These are phyloP conservation scores for Ophiorrhiza pumila DNA, from an alignment of 257 asterid species.

Conservation along the genomic window DNA sequence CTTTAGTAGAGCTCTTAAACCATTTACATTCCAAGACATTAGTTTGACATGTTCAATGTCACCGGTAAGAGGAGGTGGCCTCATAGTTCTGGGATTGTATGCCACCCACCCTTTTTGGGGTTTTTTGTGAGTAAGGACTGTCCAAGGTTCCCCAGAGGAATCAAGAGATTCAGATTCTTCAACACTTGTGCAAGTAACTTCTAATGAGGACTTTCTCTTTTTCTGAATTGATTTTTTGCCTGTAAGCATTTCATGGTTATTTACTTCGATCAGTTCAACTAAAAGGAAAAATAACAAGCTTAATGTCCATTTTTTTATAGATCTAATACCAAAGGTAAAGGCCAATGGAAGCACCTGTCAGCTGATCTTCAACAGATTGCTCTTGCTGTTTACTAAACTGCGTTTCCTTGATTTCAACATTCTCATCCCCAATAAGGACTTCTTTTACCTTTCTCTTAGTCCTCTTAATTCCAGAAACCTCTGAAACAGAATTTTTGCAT, in stretches of 20 bases:
- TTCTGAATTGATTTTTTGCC: conserved; percentile 40
- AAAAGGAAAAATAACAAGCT: conserved; percentile 3
- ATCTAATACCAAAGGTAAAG: not conserved
- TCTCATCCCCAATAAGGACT: conserved; percentile 23
- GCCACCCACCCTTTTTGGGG: conserved; percentile 84
- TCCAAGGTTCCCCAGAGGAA: conserved; percentile 73
- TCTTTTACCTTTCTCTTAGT: conserved; percentile 35
- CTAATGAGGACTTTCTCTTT: conserved; percentile 43
- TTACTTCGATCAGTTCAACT: conserved; percentile 10
- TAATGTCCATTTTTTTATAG: conserved; percentile 3
- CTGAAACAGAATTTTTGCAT: conserved; percentile 12
- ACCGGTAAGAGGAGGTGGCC: conserved; percentile 61
- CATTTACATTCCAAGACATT: conserved; percentile 97
- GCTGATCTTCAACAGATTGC: conserved; percentile 33
- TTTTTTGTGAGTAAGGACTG: conserved; percentile 84
- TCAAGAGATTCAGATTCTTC: conserved; percentile 31
- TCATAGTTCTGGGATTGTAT: conserved; percentile 85
- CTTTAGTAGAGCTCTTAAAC: conserved; percentile 83
- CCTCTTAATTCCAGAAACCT: conserved; percentile 33
- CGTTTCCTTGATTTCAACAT: conserved; percentile 20
- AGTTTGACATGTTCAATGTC: conserved; percentile 60
- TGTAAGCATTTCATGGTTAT: conserved; percentile 17
- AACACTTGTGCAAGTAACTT: conserved; percentile 26
- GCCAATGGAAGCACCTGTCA: conserved; percentile 41
- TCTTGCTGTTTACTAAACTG: conserved; percentile 31